These are phyloP conservation scores for Starmerella floris DNA, from an alignment of 805 yeast species.

Conservation along the genomic window DNA sequence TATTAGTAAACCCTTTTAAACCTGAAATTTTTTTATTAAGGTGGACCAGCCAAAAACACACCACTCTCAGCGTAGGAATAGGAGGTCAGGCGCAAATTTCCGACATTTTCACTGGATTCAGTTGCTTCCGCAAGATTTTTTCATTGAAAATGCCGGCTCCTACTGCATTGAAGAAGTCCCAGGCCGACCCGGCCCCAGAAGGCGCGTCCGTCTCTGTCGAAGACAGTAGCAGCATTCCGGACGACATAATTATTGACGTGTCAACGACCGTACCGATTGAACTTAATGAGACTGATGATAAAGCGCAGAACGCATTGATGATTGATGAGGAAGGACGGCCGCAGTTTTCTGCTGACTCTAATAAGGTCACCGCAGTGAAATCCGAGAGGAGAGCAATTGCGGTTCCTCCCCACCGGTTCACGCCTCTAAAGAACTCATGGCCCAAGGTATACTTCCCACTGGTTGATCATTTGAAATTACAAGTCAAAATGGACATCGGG, in stretches of 20 bases:
- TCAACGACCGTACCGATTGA: constrained; percentile 27
- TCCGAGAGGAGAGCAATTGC: constrained; percentile 77
- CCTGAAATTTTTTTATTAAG: too few species aligned
- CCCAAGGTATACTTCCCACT: constrained; percentile 88
- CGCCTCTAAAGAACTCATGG: constrained; percentile 85
- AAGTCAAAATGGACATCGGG: constrained; percentile 86
- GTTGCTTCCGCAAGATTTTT: too few species aligned
- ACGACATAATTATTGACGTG: constrained; percentile 37
- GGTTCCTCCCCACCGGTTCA: constrained; percentile 95
- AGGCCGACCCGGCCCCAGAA: too few species aligned
- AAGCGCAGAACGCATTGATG: constrained; percentile 29
- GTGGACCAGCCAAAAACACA: too few species aligned
- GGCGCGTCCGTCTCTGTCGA: too few species aligned
- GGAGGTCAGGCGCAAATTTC: too few species aligned
- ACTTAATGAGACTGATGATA: constrained; percentile 19
- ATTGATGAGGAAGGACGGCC: constrained; percentile 84
- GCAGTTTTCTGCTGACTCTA: constrained; percentile 62
- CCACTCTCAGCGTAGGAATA: too few species aligned
- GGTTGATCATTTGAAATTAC: constrained; percentile 86
- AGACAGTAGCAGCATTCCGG: constrained; percentile 28
- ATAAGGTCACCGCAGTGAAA: constrained; percentile 52
- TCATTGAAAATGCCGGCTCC: constrained; percentile 29
- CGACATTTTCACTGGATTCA: too few species aligned
- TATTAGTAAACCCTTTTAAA: too few species aligned
- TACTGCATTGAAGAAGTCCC: constrained; percentile 25